Percentiles rank a stretch among this genome's conserved stretches.
These are phyloP conservation scores for Blastocladiella britannica DNA, from an alignment of 192 early-diverging fungal genomes.

Conservation along the genomic window DNA sequence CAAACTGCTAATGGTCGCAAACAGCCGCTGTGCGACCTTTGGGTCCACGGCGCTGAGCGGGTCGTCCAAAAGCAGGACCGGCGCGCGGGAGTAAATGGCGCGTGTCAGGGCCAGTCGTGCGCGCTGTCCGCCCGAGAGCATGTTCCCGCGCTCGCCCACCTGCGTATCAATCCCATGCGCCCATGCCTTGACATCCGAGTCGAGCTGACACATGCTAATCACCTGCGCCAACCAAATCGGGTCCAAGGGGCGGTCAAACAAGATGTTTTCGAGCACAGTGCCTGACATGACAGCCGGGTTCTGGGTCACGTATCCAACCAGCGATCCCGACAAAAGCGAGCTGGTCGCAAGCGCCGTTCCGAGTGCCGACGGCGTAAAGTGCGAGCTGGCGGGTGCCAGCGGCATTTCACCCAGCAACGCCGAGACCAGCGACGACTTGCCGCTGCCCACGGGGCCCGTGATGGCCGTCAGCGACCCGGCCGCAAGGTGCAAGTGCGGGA, in stretches of 20 bases:
- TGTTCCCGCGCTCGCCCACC: neutral
- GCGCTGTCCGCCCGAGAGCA: slow-evolving; percentile 31
- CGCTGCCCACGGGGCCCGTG: neutral
- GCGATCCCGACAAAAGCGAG: neutral
- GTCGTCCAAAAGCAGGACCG: slow-evolving; percentile 45
- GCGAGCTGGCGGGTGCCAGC: too few species aligned
- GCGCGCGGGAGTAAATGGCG: slow-evolving; percentile 23
- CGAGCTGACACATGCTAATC: slow-evolving; percentile 30
- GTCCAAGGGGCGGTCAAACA: slow-evolving; percentile 46
- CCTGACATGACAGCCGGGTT: slow-evolving; percentile 66
- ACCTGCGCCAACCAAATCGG: slow-evolving; percentile 24
- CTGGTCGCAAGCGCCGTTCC: too few species aligned
- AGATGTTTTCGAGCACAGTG: slow-evolving; percentile 44
- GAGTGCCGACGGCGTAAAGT: too few species aligned
- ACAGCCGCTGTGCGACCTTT: neutral
- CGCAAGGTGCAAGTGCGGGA: too few species aligned
- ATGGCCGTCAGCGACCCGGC: neutral
- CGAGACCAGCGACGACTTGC: neutral
- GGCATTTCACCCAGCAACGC: neutral
- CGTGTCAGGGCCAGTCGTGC: slow-evolving; percentile 38
- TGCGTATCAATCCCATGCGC: slow-evolving; percentile 6
- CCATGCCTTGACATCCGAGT: slow-evolving; percentile 31
- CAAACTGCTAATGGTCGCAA: neutral
- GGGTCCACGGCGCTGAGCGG: slow-evolving; percentile 4
- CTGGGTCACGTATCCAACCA: slow-evolving; percentile 53